A percentile compares a stretch with the other conserved stretches of the same genome.
Evolutionary conservation across 371 early-diverging fungal species (phyloP).

Genomic region (Saksenaea vasiformis): DNA sequence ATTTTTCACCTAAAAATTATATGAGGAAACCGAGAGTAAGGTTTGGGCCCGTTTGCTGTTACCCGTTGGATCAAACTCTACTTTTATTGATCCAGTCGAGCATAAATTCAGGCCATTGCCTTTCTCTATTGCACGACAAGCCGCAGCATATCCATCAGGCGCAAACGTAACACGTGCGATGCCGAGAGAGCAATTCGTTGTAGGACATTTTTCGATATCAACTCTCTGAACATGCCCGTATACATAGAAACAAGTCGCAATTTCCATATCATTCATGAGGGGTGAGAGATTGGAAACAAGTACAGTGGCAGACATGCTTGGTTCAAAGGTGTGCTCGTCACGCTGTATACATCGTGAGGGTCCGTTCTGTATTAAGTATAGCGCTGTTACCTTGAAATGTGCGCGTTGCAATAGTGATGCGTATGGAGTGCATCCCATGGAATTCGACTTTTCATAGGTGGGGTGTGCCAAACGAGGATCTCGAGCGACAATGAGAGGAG

Average conservation of each 20-base stretch:
- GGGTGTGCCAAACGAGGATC: not conserved
- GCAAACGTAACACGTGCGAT: constrained; percentile 2
- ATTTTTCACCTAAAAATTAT: not conserved
- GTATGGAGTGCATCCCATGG: not conserved
- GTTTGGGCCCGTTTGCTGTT: not conserved
- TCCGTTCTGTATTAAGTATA: not conserved
- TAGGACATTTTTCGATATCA: constrained; percentile 2
- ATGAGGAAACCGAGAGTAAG: not conserved
- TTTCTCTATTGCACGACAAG: not conserved
- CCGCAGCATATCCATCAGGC: constrained; percentile 1
- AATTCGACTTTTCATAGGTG: not conserved
- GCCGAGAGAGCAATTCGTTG: not conserved
- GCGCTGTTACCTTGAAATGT: not conserved
- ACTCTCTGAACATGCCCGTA: not conserved
- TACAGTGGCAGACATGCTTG: not conserved
- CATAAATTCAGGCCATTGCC: not conserved
- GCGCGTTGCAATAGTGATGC: not conserved
- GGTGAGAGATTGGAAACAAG: not conserved
- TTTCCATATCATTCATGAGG: not conserved
- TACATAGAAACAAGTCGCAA: not conserved
- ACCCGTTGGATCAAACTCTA: constrained; percentile 2
- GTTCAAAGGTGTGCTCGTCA: not conserved
- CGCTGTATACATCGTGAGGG: not conserved
- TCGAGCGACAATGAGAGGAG: not conserved
- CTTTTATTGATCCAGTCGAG: not conserved